phyloP scores from a whole-genome alignment of 805 yeast species.

The Kodamaea kakaduensis region DNA sequence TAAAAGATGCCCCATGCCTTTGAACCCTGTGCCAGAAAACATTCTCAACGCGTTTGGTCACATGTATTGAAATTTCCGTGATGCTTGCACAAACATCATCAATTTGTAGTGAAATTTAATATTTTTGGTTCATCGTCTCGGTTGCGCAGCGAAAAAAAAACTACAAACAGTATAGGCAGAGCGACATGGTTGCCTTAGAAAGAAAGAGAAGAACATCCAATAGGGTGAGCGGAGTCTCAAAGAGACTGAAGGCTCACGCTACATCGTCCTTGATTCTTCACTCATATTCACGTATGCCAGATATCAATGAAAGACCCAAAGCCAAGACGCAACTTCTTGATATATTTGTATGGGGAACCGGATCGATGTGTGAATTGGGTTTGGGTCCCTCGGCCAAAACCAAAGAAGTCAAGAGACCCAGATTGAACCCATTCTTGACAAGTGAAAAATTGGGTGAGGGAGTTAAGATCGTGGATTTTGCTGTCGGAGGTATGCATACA shows the following conservation, averaged over 20 bases:
- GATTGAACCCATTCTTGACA: conserved; percentile 75
- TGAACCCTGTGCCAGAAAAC: too few species aligned
- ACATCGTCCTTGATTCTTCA: conserved; percentile 44
- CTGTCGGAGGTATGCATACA: conserved; percentile 96
- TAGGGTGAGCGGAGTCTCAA: conserved; percentile 16
- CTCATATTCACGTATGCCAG: conserved; percentile 45
- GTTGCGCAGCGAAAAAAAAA: conserved; percentile 2
- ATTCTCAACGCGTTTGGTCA: too few species aligned
- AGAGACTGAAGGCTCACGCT: conserved; percentile 12
- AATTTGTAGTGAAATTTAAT: conserved; percentile 2
- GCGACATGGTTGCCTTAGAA: conserved; percentile 40
- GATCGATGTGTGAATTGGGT: conserved; percentile 96
- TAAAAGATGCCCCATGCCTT: too few species aligned
- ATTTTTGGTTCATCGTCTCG: too few species aligned
- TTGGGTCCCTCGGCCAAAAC: conserved; percentile 92
- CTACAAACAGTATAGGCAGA: not conserved
- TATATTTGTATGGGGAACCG: conserved; percentile 92
- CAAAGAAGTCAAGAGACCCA: conserved; percentile 92
- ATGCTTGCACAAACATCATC: too few species aligned
- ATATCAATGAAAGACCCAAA: conserved; percentile 39
- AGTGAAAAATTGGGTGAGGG: conserved; percentile 40
- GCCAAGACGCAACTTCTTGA: conserved; percentile 53
- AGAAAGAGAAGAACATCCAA: conserved; percentile 32
- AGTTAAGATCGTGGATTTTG: conserved; percentile 74
- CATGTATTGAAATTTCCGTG: too few species aligned